Conservation (phyloP, 805 yeast genomes). For the Debaryomyces hansenii region DNA sequence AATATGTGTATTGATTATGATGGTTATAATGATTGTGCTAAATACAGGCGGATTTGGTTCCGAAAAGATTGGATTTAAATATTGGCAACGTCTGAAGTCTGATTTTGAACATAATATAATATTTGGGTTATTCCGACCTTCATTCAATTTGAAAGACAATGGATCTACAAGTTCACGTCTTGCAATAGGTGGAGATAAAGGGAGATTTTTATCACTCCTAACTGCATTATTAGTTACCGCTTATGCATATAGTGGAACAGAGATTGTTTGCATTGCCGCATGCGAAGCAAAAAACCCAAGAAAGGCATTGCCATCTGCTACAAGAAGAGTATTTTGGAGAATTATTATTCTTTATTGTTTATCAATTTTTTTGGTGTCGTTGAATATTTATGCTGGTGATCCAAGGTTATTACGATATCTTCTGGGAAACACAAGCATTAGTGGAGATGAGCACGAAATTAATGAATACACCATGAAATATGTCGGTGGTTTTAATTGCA, state of each 20-base stretch:
- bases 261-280: conserved; percentile 79
- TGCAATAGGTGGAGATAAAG: conserved; percentile 63
- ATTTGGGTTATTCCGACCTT: conserved; percentile 74
- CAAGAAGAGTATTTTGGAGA: conserved; percentile 72
- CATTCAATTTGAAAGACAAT: conserved; percentile 62
- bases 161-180: conserved; percentile 49
- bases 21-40: conserved; percentile 63
- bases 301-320: conserved; percentile 73
- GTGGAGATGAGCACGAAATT: conserved; percentile 14
- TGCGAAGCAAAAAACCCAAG: conserved; percentile 85
- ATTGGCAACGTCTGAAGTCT: conserved; percentile 61
- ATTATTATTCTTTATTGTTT: conserved; percentile 64
- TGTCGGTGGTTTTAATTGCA: conserved; percentile 39
- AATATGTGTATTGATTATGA: conserved; percentile 48
- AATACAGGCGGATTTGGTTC: conserved; percentile 58
- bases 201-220: conserved; percentile 59
- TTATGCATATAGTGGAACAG: conserved; percentile 80
- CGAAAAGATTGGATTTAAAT: conserved; percentile 59
- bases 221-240: conserved; percentile 65
- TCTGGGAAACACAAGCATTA: conserved; percentile 33
- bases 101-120: conserved; percentile 47
- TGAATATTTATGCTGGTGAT: conserved; percentile 77
- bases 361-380: conserved; percentile 66
- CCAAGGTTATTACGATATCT: conserved; percentile 64
- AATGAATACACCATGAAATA: conserved; percentile 29